phyloP scores from a whole-genome alignment of 225 moss, liverwort and hornwort genomes.

The Asterella californica region DNA sequence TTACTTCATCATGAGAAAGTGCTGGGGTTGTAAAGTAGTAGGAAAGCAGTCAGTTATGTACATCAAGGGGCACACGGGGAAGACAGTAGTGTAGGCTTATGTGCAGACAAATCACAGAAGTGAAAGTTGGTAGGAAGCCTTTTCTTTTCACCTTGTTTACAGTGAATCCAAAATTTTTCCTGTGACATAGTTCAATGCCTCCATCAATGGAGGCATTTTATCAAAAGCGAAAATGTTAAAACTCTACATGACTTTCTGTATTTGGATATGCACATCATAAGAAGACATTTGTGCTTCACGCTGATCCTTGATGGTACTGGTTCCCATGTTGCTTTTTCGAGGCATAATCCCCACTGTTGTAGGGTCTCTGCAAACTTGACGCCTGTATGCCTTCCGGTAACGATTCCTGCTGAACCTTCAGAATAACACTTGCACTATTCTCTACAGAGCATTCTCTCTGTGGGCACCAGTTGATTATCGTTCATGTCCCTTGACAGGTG shows the following conservation, averaged over 20 bases:
- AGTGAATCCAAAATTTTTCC: slow-evolving; percentile 20
- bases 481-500: too few species aligned
- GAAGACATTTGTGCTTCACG: neutral
- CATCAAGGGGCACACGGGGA: slow-evolving; percentile 15
- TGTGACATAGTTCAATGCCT: slow-evolving; percentile 19
- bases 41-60: slow-evolving; percentile 22
- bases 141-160: slow-evolving; percentile 17
- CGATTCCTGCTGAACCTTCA: too few species aligned
- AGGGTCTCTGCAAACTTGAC: too few species aligned
- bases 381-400: too few species aligned
- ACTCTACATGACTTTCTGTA: neutral
- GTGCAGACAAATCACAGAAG: slow-evolving; percentile 24
- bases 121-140: slow-evolving; percentile 12
- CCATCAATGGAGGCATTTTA: slow-evolving; percentile 20
- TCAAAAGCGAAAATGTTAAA: slow-evolving; percentile 7
- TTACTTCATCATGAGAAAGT: slow-evolving; percentile 12
- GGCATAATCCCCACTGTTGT: too few species aligned
- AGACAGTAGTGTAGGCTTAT: slow-evolving; percentile 6
- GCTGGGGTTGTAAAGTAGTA: slow-evolving; percentile 36
- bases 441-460: too few species aligned
- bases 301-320: neutral
- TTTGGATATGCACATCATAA: neutral
- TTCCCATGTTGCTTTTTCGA: too few species aligned
- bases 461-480: too few species aligned
- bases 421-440: too few species aligned